A percentile compares a stretch with the other conserved stretches of the same genome.
Evolutionary conservation across 352 stramenopile genomes (phyloP).

Genomic region (Phytophthora constricta): DNA sequence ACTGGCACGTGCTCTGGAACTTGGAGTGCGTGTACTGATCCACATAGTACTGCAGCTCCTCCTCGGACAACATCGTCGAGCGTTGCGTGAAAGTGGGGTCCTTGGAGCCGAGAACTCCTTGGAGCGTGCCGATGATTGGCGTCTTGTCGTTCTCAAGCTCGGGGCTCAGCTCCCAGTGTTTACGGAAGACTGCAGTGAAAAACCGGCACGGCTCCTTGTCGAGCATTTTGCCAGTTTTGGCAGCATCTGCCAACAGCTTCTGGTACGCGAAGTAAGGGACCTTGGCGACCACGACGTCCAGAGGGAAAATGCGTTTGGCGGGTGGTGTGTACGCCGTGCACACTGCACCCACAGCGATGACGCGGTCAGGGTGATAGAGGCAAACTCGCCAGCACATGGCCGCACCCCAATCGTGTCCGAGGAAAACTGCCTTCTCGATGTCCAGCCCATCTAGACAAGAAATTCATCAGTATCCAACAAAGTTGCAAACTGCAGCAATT

Average conservation of each 20-base stretch:
- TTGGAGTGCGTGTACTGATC: conserved; percentile 55
- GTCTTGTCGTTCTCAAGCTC: conserved; percentile 26
- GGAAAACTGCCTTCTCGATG: conserved; percentile 71
- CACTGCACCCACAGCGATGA: conserved; percentile 61
- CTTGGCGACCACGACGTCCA: conserved; percentile 54
- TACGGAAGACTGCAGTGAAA: conserved; percentile 59
- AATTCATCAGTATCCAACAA: background rate
- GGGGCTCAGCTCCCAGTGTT: conserved; percentile 42
- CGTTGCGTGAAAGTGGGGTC: conserved; percentile 46
- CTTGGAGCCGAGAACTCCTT: conserved; percentile 36
- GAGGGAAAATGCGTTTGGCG: conserved; percentile 38
- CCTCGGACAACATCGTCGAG: conserved; percentile 54
- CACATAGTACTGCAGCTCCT: conserved; percentile 72
- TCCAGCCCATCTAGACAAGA: conserved; percentile 54
- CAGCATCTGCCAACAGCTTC: conserved; percentile 54
- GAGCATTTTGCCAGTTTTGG: conserved; percentile 45
- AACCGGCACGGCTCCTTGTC: conserved; percentile 52
- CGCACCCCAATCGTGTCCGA: conserved; percentile 80
- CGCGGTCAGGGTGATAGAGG: conserved; percentile 66
- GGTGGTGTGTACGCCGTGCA: conserved; percentile 75
- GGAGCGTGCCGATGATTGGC: conserved; percentile 34
- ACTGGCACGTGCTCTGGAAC: conserved; percentile 67
- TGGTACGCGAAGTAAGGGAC: conserved; percentile 74
- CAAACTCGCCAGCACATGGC: conserved; percentile 74
- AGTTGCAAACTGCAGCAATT: background rate